These are phyloP conservation scores for Nakaseomyces glabratus DNA, from an alignment of 1,139 yeast genomes.

Conservation along the genomic window DNA sequence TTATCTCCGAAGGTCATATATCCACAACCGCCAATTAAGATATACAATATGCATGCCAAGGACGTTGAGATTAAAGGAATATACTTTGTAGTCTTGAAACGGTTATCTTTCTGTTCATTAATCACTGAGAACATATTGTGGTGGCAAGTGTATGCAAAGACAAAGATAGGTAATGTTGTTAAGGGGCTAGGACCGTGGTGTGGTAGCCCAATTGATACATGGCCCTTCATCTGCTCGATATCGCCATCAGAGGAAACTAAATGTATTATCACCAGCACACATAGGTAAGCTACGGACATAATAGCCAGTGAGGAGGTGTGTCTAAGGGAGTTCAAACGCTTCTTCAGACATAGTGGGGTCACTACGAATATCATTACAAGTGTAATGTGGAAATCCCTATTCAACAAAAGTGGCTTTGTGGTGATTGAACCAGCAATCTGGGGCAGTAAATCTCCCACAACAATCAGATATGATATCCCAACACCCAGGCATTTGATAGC, in stretches of 20 bases:
- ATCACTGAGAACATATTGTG: conserved; percentile 72
- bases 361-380: conserved; percentile 48
- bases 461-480: conserved; percentile 64
- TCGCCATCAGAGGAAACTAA: conserved; percentile 36
- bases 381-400: conserved; percentile 59
- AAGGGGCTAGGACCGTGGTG: conserved; percentile 31
- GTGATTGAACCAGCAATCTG: conserved; percentile 38
- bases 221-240: conserved; percentile 29
- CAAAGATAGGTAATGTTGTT: conserved; percentile 59
- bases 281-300: conserved; percentile 57
- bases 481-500: conserved; percentile 87
- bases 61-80: conserved; percentile 50
- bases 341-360: conserved; percentile 53
- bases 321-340: conserved; percentile 56
- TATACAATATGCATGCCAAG: conserved; percentile 49
- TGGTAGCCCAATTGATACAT: conserved; percentile 34
- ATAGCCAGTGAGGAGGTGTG: conserved; percentile 64
- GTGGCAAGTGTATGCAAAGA: conserved; percentile 75
- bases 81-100: conserved; percentile 43
- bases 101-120: conserved; percentile 51
- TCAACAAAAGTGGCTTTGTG: conserved; percentile 29
- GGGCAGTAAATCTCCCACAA: conserved; percentile 71
- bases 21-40: conserved; percentile 58
- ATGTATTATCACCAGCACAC: conserved; percentile 53
- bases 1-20: conserved; percentile 61